Base-by-base conservation (phyloP, 176 grass and related monocot species). In the Pontederia paniculata region DNA sequence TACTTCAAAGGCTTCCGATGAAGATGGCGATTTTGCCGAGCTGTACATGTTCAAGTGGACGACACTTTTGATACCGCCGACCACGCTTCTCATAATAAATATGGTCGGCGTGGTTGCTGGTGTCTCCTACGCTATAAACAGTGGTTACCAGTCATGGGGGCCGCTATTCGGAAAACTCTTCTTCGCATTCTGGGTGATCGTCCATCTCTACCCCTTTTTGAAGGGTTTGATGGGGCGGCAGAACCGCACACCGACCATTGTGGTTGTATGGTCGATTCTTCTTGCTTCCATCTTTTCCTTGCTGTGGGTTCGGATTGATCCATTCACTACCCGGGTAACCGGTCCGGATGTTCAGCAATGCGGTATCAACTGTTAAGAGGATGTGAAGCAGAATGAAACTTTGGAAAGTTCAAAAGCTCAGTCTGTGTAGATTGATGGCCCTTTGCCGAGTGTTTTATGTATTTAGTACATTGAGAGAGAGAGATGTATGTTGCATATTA, bases 91-190 rank as follows among this genome's bases (percentile, higher is more conserved):
- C 43, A 77, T 97, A 53, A 65, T 97, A 44, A 97, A 97, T 78
- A 55, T 97, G 23, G 86, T 97, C 11, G 91, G 91, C 12, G 80
- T 90, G 11, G 91, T 97, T 57, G 74, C 91, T 0, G 91, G 91
- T 2, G 89, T 97, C 64, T 97, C 91, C 1, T 82, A 78, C 49
- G 91, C 91, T 1, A 76, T 97, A 48, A 90, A 97, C 71, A 97
- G 91, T 42, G 91, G 91, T 6, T 97, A 97, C 18, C 86, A 97
- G 73, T 77, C 82, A 12, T 97, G 91, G 86, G 91, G 91, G 1
- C 91, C 91, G 2, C 86, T 97, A n/a, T 97, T 90, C 15, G 91
- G 91, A 52, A 97, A 97, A 77, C 86, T 97, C 47, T 97, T 97
- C 80, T 97, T 97, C 59, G 28, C 91, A 49, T 65, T 97, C 80